phyloP scores from a whole-genome alignment of 176 grass and related monocot genomes.

The Echinochloa phyllopogon region DNA sequence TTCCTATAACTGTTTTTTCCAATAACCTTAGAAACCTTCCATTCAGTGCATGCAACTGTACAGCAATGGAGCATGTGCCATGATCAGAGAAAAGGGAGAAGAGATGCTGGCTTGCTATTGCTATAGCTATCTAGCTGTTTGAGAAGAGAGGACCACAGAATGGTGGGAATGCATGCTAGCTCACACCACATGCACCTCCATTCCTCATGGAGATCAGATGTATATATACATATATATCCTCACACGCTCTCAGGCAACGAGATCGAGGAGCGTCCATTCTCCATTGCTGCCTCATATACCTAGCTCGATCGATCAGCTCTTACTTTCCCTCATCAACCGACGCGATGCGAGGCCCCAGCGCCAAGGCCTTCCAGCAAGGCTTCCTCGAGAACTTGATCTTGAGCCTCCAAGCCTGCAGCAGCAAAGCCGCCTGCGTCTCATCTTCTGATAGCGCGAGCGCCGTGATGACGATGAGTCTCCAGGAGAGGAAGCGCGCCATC shows the following conservation, averaged over 20 bases:
- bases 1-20: background rate
- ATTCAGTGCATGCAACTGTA: constrained; percentile 2
- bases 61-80: constrained; percentile 37
- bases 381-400: constrained; percentile 67
- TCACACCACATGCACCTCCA: constrained; percentile 57
- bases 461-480: constrained; percentile 29
- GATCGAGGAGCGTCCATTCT: constrained; percentile 19
- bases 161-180: constrained; percentile 45
- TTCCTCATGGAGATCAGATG: background rate
- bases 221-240: background rate
- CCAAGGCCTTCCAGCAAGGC: constrained; percentile 57
- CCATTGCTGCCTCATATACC: background rate
- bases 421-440: background rate
- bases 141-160: constrained; percentile 46
- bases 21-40: background rate
- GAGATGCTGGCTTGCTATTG: background rate
- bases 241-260: background rate
- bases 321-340: background rate
- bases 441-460: background rate
- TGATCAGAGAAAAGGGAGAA: constrained; percentile 28
- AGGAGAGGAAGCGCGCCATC: constrained; percentile 60
- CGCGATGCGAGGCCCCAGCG: constrained; percentile 57
- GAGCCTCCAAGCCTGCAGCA: constrained; percentile 43
- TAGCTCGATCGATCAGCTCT: background rate
- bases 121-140: background rate